phyloP scores from a whole-genome alignment of 116 monocot genomes.

The Dioscorea cayenensis region DNA sequence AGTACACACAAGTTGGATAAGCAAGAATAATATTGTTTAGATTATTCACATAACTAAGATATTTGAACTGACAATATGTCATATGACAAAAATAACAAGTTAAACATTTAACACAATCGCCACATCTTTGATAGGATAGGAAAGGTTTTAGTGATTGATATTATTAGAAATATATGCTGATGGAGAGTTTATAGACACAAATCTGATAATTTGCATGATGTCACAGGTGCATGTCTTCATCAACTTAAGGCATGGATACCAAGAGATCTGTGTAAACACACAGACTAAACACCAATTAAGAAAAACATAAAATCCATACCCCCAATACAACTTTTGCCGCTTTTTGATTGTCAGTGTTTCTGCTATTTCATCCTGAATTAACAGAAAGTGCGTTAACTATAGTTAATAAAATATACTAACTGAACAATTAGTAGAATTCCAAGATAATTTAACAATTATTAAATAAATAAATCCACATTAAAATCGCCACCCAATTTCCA shows the following conservation, averaged over 20 bases:
- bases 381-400: background rate
- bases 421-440: background rate
- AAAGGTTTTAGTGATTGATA: too few relatives aligned
- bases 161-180: too few relatives aligned
- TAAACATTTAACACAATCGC: too few relatives aligned
- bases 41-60: too few relatives aligned
- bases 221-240: background rate
- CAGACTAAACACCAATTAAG: background rate
- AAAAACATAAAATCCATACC: background rate
- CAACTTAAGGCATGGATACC: background rate
- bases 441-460: background rate
- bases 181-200: background rate
- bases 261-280: background rate
- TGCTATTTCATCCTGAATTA: conserved; percentile 13
- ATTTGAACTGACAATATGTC: too few relatives aligned
- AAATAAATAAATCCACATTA: conserved; percentile 1
- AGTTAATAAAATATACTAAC: background rate
- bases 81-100: too few relatives aligned
- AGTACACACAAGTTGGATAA: too few relatives aligned
- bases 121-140: too few relatives aligned
- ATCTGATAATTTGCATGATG: background rate
- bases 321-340: conserved; percentile 33
- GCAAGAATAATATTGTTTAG: too few relatives aligned
- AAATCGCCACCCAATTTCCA: background rate
- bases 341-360: conserved; percentile 6